A percentile compares a stretch with the other conserved stretches of the same genome.
These are phyloP conservation scores for Xylariaceae sp. DNA, from an alignment of 2,329 filamentous ascomycete genomes.

Conservation along the genomic window DNA sequence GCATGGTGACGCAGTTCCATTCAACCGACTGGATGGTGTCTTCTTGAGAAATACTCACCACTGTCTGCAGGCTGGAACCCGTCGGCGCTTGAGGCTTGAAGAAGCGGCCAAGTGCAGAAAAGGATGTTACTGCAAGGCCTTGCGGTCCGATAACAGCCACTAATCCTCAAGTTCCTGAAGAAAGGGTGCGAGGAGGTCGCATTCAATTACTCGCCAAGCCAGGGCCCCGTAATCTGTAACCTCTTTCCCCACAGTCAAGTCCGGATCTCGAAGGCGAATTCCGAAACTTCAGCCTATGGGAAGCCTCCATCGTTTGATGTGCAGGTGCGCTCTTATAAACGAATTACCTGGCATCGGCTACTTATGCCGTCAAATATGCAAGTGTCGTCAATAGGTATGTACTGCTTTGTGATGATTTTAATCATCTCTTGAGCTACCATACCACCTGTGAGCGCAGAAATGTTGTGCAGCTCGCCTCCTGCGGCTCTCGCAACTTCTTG, in stretches of 20 bases:
- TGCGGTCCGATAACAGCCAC: conserved; percentile 35
- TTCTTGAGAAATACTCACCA: conserved; percentile 11
- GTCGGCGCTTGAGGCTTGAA: conserved; percentile 13
- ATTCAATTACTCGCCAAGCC: conserved; percentile 27
- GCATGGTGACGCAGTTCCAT: conserved; percentile 18
- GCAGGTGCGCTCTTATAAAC: conserved; percentile 40
- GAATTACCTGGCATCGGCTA: conserved; percentile 59
- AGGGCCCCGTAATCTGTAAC: conserved; percentile 27
- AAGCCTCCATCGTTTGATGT: conserved; percentile 18
- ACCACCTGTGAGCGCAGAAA: conserved; percentile 81
- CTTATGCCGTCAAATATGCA: conserved; percentile 68
- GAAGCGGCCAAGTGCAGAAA: conserved; percentile 18
- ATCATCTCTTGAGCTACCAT: conserved; percentile 97
- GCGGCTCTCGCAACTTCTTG: conserved; percentile 72
- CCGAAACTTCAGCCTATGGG: conserved; percentile 28
- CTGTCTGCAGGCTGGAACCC: conserved; percentile 17
- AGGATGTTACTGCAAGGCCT: conserved; percentile 33
- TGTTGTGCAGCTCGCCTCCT: conserved; percentile 88
- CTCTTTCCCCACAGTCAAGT: conserved; percentile 26
- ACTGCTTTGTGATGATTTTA: conserved; percentile 77
- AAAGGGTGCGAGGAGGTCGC: conserved; percentile 29
- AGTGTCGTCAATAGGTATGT: conserved; percentile 68
- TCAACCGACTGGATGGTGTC: conserved; percentile 22
- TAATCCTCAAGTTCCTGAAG: conserved; percentile 23
- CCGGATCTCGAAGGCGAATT: conserved; percentile 31